Conservation (phyloP, 1,139 yeast species). For the Scheffersomyces parashehatae region DNA sequence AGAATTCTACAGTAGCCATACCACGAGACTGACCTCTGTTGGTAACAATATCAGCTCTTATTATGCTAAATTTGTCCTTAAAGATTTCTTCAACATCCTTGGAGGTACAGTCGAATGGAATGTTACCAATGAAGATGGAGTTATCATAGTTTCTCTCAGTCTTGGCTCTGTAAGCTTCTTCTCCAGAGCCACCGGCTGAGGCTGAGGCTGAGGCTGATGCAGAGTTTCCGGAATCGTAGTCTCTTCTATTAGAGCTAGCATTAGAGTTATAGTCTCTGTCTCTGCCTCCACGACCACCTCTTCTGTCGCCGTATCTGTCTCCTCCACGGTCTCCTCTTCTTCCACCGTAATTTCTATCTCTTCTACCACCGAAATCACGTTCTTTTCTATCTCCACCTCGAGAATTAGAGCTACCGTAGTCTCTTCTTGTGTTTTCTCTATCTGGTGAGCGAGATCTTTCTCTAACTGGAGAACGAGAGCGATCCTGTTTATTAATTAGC, state of each 20-base stretch:
- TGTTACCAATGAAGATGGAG: constrained; percentile 71
- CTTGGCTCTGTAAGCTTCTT: constrained; percentile 35
- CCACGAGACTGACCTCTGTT: constrained; percentile 84
- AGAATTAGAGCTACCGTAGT: constrained; percentile 23
- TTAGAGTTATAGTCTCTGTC: constrained; percentile 10
- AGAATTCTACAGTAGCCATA: constrained; percentile 90
- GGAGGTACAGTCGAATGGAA: constrained; percentile 65
- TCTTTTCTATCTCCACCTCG: constrained; percentile 18
- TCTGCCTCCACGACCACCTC: constrained; percentile 23
- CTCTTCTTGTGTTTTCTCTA: constrained; percentile 17
- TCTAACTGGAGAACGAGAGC: constrained; percentile 49
- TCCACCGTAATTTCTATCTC: constrained; percentile 18
- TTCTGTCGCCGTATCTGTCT: constrained; percentile 18
- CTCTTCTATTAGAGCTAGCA: constrained; percentile 19
- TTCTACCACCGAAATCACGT: constrained; percentile 19
- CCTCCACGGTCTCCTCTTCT: constrained; percentile 26
- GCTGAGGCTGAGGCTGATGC: constrained; percentile 12
- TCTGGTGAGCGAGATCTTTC: constrained; percentile 31
- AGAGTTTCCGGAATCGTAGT: constrained; percentile 14
- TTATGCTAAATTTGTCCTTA: constrained; percentile 65
- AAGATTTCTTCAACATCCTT: constrained; percentile 62
- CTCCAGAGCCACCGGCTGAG: constrained; percentile 24
- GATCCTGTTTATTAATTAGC: constrained; percentile 34
- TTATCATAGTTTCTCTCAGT: constrained; percentile 69
- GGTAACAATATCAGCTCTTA: constrained; percentile 86